Evolutionary conservation across 345 rosid genomes (phyloP).

Genomic region (Populus nigra): DNA sequence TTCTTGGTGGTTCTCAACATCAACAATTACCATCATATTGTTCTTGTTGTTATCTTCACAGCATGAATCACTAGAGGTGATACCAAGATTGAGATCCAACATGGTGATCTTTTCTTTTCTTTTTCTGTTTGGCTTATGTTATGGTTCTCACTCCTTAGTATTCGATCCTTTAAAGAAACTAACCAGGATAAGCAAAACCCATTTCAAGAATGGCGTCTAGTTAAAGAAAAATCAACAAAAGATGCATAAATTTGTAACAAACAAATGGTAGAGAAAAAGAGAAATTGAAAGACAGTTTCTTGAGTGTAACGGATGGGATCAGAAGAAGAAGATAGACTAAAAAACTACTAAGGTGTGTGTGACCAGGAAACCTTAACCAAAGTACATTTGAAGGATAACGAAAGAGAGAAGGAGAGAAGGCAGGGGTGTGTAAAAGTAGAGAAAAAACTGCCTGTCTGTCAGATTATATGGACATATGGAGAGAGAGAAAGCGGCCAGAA

Average conservation of each 20-base stretch:
- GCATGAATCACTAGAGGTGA: slow-evolving; percentile 34
- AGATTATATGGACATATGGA: slow-evolving; percentile 6
- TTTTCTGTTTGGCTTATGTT: background rate
- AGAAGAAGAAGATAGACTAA: background rate
- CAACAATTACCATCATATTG: background rate
- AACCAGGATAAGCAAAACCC: background rate
- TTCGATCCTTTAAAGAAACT: background rate
- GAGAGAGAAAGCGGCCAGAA: background rate
- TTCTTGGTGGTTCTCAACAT: background rate
- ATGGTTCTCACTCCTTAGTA: background rate
- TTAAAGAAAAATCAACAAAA: background rate
- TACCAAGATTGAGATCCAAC: slow-evolving; percentile 71
- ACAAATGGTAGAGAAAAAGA: background rate
- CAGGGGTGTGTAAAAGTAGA: background rate
- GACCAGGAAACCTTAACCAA: slow-evolving; percentile 3
- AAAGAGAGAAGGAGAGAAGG: slow-evolving; percentile 2
- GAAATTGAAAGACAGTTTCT: background rate
- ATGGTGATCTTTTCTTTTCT: slow-evolving; percentile 9
- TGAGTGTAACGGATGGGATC: slow-evolving; percentile 26
- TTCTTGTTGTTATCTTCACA: slow-evolving; percentile 14
- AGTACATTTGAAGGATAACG: slow-evolving; percentile 5
- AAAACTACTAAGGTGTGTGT: background rate
- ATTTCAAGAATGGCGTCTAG: background rate
- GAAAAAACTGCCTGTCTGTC: background rate
- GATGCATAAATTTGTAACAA: background rate